A percentile compares a stretch with the other conserved stretches of the same genome.
Conservation (phyloP, 805 yeast species). For the Metschnikowia baotianmanensis region DNA sequence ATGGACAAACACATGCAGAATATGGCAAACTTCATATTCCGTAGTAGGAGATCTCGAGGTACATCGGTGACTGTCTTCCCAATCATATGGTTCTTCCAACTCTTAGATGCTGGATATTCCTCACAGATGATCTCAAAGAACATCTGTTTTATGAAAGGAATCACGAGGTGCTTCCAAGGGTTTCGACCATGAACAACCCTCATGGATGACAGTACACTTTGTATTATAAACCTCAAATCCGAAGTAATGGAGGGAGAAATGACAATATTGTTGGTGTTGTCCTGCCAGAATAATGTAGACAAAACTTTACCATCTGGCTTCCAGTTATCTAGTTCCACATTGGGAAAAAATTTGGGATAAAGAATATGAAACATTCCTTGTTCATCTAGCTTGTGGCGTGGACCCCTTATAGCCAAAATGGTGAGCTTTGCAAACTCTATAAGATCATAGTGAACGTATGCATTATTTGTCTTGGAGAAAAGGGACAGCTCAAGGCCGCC, state of each 20-base stretch:
- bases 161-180: conserved; percentile 29
- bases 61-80: conserved; percentile 7
- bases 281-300: conserved; percentile 17
- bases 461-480: conserved; percentile 26
- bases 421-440: conserved; percentile 38
- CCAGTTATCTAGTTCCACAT: conserved; percentile 43
- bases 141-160: conserved; percentile 30
- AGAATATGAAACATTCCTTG: conserved; percentile 44
- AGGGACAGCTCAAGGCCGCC: conserved; percentile 22
- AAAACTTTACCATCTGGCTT: conserved; percentile 23
- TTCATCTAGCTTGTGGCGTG: conserved; percentile 34
- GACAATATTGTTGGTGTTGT: conserved; percentile 10
- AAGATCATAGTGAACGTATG: conserved; percentile 37
- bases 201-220: conserved; percentile 26
- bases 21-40: conserved; percentile 15
- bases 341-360: conserved; percentile 44
- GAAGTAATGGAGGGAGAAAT: conserved; percentile 23
- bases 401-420: conserved; percentile 41
- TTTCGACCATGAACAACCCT: conserved; percentile 23
- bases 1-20: conserved; percentile 17
- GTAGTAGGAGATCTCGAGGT: conserved; percentile 10
- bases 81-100: conserved; percentile 16
- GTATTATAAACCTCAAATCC: conserved; percentile 19
- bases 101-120: conserved; percentile 16
- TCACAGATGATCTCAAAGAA: conserved; percentile 30